phyloP scores from a whole-genome alignment of 169 alveolate species.

The Fabrea salina region DNA sequence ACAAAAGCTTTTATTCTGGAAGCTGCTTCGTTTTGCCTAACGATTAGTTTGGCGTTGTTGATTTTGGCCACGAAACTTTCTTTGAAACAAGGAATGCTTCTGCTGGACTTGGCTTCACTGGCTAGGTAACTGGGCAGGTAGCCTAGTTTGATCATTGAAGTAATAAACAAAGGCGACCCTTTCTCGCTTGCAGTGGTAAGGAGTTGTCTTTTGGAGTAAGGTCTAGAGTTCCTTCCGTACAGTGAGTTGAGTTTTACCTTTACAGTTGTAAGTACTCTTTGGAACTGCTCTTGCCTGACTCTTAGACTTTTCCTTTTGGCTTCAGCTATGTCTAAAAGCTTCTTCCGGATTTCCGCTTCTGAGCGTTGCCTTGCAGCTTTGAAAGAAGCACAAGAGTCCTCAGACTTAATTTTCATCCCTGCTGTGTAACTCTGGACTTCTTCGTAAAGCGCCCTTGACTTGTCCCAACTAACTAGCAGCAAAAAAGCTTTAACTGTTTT shows the following conservation, averaged over 20 bases:
- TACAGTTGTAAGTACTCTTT: neutral
- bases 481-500: too few species aligned
- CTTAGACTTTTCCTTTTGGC: neutral
- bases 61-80: neutral
- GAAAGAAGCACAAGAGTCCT: neutral
- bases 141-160: neutral
- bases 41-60: neutral
- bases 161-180: neutral
- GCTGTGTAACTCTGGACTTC: too few species aligned
- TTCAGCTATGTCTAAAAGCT: constrained; percentile 1
- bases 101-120: neutral
- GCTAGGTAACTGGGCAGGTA: neutral
- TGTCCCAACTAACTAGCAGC: too few species aligned
- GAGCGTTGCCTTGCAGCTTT: constrained; percentile 14
- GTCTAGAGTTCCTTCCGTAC: neutral
- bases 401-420: too few species aligned
- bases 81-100: neutral
- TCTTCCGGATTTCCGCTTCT: neutral
- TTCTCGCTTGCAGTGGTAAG: neutral
- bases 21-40: neutral
- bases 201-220: neutral
- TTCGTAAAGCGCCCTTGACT: too few species aligned
- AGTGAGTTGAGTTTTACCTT: neutral
- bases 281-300: neutral
- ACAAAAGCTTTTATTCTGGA: neutral